These are phyloP conservation scores for Metarhizium humberi DNA, from an alignment of 2,329 filamentous ascomycete species.

Conservation along the genomic window DNA sequence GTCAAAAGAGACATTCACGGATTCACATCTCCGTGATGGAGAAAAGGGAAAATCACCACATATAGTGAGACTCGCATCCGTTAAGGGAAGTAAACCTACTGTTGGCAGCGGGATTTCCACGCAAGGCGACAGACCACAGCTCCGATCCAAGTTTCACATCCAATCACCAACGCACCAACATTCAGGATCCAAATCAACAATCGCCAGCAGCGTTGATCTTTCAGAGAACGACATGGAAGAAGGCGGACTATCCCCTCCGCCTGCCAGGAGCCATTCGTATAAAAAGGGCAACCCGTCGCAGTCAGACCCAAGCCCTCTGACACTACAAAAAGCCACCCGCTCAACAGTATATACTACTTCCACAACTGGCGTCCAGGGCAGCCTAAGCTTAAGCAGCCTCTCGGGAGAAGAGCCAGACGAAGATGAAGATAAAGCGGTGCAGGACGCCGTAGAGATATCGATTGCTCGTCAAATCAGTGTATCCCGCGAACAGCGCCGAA, in stretches of 20 bases:
- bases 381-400: background rate
- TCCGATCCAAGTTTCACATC: slow-evolving; percentile 8
- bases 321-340: background rate
- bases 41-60: background rate
- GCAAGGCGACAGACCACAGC: background rate
- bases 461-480: slow-evolving; percentile 61
- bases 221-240: background rate
- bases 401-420: slow-evolving; percentile 7
- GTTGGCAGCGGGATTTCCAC: background rate
- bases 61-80: slow-evolving; percentile 5
- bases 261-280: background rate
- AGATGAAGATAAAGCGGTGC: slow-evolving; percentile 24
- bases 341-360: background rate
- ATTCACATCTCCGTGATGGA: background rate
- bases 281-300: background rate
- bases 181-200: slow-evolving; percentile 1
- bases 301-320: background rate
- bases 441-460: slow-evolving; percentile 53
- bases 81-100: background rate
- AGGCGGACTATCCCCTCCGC: background rate
- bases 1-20: slow-evolving; percentile 23
- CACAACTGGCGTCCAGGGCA: background rate
- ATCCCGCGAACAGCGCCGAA: slow-evolving; percentile 49
- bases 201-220: background rate
- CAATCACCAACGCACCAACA: slow-evolving; percentile 1